Evolutionary conservation across 108 stramenopile genomes (phyloP).

Genomic region (Heterococcus sp.): DNA sequence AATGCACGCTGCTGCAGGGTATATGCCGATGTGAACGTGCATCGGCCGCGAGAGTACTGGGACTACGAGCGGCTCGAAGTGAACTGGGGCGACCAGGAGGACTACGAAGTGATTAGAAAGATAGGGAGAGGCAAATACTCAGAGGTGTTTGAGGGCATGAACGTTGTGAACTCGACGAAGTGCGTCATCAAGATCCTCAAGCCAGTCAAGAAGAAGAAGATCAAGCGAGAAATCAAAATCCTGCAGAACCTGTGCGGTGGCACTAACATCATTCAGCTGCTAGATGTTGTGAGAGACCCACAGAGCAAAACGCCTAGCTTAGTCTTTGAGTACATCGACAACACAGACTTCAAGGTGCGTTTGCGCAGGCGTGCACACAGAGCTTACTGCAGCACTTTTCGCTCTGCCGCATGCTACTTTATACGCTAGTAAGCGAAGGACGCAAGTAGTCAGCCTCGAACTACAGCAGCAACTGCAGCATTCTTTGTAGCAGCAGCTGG

Average conservation of each 20-base stretch:
- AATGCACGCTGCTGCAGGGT: slow-evolving; percentile 58
- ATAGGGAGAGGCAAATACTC: slow-evolving; percentile 98
- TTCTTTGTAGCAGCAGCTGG: no score
- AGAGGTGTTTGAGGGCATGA: slow-evolving; percentile 96
- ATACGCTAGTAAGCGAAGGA: background rate
- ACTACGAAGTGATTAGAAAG: slow-evolving; percentile 97
- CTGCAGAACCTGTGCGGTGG: slow-evolving; percentile 99
- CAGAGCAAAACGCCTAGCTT: slow-evolving; percentile 96
- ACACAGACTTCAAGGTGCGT: slow-evolving; percentile 90
- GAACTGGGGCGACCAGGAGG: slow-evolving; percentile 98
- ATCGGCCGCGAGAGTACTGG: slow-evolving; percentile 96
- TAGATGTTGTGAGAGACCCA: slow-evolving; percentile 98
- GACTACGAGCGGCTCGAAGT: slow-evolving; percentile 97
- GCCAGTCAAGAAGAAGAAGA: slow-evolving; percentile 99
- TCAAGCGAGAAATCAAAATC: slow-evolving; percentile 96
- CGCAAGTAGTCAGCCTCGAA: no score
- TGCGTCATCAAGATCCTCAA: slow-evolving; percentile 99
- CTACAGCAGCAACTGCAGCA: no score
- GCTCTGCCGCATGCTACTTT: background rate
- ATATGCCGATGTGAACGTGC: slow-evolving; percentile 96
- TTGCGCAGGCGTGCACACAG: no score
- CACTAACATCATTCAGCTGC: slow-evolving; percentile 96
- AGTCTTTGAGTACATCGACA: slow-evolving; percentile 98
- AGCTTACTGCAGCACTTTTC: no score
- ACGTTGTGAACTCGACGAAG: slow-evolving; percentile 86